These are phyloP conservation scores for Aspergillus cristatus DNA, from an alignment of 495 filamentous ascomycete genomes.

Conservation along the genomic window DNA sequence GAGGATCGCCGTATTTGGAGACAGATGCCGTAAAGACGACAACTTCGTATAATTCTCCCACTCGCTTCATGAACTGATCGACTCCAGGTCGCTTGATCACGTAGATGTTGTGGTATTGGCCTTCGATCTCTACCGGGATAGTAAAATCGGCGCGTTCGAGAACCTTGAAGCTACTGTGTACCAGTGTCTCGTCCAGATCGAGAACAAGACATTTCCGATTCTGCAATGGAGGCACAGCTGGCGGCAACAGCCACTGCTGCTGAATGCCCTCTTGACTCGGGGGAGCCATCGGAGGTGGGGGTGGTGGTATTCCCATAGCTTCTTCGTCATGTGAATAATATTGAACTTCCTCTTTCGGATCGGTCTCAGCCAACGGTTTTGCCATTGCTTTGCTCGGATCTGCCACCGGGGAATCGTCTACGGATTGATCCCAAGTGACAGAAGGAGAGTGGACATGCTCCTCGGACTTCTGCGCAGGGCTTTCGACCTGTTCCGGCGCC, in stretches of 20 bases:
- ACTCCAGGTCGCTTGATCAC: constrained; percentile 97
- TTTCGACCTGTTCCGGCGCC: neutral
- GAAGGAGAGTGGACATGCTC: neutral
- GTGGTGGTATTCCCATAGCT: constrained; percentile 34
- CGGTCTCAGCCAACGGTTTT: constrained; percentile 6
- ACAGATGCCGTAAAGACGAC: constrained; percentile 99
- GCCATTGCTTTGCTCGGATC: neutral
- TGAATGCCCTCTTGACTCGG: constrained; percentile 34
- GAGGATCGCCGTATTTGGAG: constrained; percentile 96
- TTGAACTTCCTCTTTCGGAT: constrained; percentile 11
- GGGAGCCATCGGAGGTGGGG: constrained; percentile 50
- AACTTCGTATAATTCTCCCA: constrained; percentile 96
- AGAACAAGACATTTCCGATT: constrained; percentile 91
- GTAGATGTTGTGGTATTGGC: constrained; percentile 98
- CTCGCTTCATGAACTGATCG: constrained; percentile 97
- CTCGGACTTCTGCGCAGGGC: neutral
- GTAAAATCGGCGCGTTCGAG: constrained; percentile 98
- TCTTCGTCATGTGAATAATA: constrained; percentile 21
- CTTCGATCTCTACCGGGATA: constrained; percentile 98
- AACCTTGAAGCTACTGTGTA: constrained; percentile 99
- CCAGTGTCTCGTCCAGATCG: constrained; percentile 95
- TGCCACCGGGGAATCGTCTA: neutral
- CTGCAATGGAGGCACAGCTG: constrained; percentile 63
- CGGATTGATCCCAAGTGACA: no score
- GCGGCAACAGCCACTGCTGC: constrained; percentile 70